Base-by-base conservation (phyloP, 495 filamentous ascomycete genomes). In the Sphaerosporella brunnea region DNA sequence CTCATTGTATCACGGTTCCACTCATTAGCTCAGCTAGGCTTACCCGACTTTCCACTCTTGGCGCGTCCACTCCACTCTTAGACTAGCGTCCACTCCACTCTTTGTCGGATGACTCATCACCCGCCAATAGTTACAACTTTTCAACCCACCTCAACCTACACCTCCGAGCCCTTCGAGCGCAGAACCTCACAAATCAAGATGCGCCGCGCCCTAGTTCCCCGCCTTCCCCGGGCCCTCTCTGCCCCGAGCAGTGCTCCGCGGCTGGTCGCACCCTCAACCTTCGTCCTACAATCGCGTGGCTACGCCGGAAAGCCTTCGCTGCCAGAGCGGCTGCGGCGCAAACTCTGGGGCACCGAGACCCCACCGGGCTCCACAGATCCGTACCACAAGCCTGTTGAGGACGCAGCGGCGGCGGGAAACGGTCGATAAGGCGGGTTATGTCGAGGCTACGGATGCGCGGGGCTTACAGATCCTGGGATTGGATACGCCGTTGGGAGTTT, bases 401-500 rank as follows among this genome's bases (percentile, higher is more conserved):
- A n/a, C n/a, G n/a, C n/a, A n/a, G n/a, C n/a, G n/a, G n/a, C n/a
- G n/a, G n/a, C n/a, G n/a, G n/a, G n/a, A n/a, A n/a, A n/a, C 26
- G 19, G 35, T 20, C n/a, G 13, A 47, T 20, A 26, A 16, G 1
- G 21, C 23, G 23, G 34, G 41, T 2, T 54, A 54, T 13, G 16
- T 54, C 2, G 56, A 54, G 18, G 55, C 55, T 4, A 20, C 49
- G 8, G 56, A 59, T 41, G 56, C 43, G 15, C 38, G 56, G 3
- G 24, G 15, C 4, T 32, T 59, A 7, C 44, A 37, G 0, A 19
- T 59, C 30, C 39, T 45, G 3, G 56, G 56, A 0, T 18, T 58
- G 23, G 37, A 28, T 2, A 3, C 21, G 1, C 37, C 13, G n/a
- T 8, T 34, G 5, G 18, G 26, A 11, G 47, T 45, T 9, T 59